Percentiles rank a stretch among this genome's conserved stretches.
Evolutionary conservation across 139 green algal genomes (phyloP).

Genomic region (Chlamydomonas applanata): DNA sequence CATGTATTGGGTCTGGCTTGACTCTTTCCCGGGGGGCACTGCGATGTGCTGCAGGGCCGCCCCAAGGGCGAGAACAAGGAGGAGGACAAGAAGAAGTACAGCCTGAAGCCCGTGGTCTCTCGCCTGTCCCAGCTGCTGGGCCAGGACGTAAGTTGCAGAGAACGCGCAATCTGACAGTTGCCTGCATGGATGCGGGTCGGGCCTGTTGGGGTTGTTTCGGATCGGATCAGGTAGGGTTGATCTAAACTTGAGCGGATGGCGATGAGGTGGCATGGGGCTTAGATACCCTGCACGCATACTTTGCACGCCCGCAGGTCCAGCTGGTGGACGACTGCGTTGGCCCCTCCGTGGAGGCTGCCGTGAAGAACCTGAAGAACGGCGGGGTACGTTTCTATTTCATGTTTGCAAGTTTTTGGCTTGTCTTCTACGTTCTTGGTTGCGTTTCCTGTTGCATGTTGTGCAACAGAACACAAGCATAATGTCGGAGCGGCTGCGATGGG

Average conservation of each 20-base stretch:
- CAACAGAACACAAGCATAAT: too few relatives aligned
- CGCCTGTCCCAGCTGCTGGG: constrained; percentile 90
- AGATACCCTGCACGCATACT: too few relatives aligned
- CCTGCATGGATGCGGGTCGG: background rate
- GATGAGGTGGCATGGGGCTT: too few relatives aligned
- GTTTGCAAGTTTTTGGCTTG: too few relatives aligned
- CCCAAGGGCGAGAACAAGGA: constrained; percentile 98
- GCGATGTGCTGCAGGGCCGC: constrained; percentile 85
- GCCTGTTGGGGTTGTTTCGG: too few relatives aligned
- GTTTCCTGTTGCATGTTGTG: too few relatives aligned
- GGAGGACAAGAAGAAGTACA: constrained; percentile 83
- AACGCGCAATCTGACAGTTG: background rate
- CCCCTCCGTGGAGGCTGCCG: constrained; percentile 71
- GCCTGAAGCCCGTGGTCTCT: constrained; percentile 74
- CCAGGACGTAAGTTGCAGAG: constrained; percentile 49
- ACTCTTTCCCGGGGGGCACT: background rate
- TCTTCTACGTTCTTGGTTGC: too few relatives aligned
- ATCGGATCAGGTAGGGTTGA: too few relatives aligned
- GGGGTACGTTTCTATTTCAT: constrained; percentile 41
- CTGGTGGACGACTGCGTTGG: constrained; percentile 97
- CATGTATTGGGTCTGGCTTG: background rate
- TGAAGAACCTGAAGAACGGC: constrained; percentile 76
- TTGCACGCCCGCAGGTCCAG: constrained; percentile 55
- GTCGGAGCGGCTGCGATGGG: too few relatives aligned
- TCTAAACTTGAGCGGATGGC: too few relatives aligned